These are phyloP conservation scores for Sclerotiophoma versabilis DNA, from an alignment of 2,329 filamentous ascomycete genomes.

Conservation along the genomic window DNA sequence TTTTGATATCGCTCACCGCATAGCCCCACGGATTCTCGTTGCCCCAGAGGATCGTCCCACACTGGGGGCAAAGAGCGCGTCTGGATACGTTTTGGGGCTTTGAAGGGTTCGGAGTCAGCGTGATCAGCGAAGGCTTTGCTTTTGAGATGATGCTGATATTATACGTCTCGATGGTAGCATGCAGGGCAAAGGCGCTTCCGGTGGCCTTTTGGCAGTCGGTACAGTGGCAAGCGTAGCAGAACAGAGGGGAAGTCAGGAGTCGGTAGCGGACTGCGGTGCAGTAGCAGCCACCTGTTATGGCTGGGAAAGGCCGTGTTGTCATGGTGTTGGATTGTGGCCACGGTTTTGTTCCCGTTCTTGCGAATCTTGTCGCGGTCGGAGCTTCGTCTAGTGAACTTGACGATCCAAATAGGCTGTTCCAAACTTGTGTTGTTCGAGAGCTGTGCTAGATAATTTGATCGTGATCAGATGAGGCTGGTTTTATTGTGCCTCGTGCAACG, in stretches of 20 bases:
- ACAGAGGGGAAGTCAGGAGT: slow-evolving; percentile 38
- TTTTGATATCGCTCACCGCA: slow-evolving; percentile 22
- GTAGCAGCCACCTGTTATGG: slow-evolving; percentile 37
- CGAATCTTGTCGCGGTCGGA: no score
- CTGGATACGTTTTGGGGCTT: background rate
- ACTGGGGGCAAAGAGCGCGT: slow-evolving; percentile 29
- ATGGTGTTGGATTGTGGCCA: slow-evolving; percentile 1
- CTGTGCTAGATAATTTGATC: background rate
- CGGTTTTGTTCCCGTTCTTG: no score
- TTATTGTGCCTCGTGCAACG: background rate
- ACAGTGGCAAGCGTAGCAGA: slow-evolving; percentile 44
- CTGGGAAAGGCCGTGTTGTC: slow-evolving; percentile 34
- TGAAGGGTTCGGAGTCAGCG: background rate
- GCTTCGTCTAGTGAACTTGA: no score
- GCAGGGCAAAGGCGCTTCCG: slow-evolving; percentile 33
- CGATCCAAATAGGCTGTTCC: background rate
- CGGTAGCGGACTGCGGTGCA: slow-evolving; percentile 37
- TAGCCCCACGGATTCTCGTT: slow-evolving; percentile 13
- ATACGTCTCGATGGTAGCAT: slow-evolving; percentile 35
- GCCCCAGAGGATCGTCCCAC: slow-evolving; percentile 33
- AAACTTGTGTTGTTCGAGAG: background rate
- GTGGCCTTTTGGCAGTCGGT: slow-evolving; percentile 36
- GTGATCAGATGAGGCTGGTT: background rate
- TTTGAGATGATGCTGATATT: slow-evolving; percentile 29
- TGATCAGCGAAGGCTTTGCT: slow-evolving; percentile 17